Base-by-base conservation (phyloP, 306 rosid species). In the Coriaria nepalensis region DNA sequence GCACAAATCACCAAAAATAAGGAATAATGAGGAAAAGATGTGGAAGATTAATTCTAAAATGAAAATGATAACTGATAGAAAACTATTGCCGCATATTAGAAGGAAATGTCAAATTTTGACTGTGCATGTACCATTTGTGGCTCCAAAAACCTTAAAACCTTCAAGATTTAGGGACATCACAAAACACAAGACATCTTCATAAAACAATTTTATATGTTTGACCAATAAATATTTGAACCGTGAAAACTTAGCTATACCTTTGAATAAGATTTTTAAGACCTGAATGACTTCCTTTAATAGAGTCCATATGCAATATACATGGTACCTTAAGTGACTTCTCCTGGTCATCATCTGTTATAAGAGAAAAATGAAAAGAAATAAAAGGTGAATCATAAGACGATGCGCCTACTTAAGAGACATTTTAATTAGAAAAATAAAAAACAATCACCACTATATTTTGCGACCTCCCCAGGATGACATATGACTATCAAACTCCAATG, bases 281-380 rank as follows among this genome's bases (percentile, higher is more conserved):
- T 5, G 78, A 39, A 29, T 88, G 96, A 69, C 60, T 88, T 70
- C 96, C 96, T 64, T 88, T 88, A 42, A 88, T 81, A 53, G 96
- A 88, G 72, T 88, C 96, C 96, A 88, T 80, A 68, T 83, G 96
- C 75, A 88, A 71, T 67, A 88, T 78, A 53, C 96, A 83, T 10
- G 96, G 88, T 33, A 76, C 76, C 63, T 78, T 83, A 45, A 29
- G 63, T 40, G 78, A 59, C 61, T 71, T 67, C 51, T 56, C 71
- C 73, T 45, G 33, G 42, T 76, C 66, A 55, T 67, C 75, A 64
- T 68, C 96, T 88, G 83, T 47, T 70, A 76, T 33, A 67, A 13
- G 66, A 50, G 37, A 65, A 44, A 59, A 62, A 13, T 46, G 42
- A 61, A 38, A 37, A 58, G 29, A 20, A 20, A 20, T 20, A 20